phyloP scores from a whole-genome alignment of 306 rosid species.

The Luffa aegyptiaca region DNA sequence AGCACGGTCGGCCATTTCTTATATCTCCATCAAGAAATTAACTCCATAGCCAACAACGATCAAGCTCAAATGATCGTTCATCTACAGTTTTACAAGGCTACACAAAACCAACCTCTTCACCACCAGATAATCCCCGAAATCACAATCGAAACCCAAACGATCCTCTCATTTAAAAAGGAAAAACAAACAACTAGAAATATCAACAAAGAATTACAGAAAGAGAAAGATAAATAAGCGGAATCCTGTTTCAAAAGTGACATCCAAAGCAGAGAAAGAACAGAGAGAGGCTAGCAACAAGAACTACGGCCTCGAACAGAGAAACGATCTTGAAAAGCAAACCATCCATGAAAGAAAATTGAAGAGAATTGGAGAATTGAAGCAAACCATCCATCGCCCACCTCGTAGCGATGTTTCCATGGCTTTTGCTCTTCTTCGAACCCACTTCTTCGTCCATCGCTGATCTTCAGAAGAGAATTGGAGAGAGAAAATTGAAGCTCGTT shows the following conservation, averaged over 20 bases:
- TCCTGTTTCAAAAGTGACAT: constrained; percentile 31
- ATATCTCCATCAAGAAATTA: background rate
- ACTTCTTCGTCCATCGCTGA: background rate
- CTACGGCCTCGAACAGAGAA: constrained; percentile 46
- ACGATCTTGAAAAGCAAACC: constrained; percentile 43
- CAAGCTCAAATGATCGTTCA: background rate
- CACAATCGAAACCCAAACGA: background rate
- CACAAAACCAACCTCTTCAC: background rate
- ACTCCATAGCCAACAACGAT: background rate
- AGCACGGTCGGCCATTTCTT: background rate
- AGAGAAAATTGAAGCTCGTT: background rate
- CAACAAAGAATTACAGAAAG: background rate
- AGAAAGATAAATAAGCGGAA: background rate
- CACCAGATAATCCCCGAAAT: background rate
- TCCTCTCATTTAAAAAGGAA: background rate
- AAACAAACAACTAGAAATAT: background rate
- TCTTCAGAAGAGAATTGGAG: background rate
- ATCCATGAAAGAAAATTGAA: constrained; percentile 43
- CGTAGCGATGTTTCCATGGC: constrained; percentile 15
- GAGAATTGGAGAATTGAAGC: too few species aligned
- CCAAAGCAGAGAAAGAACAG: constrained; percentile 63
- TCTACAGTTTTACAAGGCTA: background rate
- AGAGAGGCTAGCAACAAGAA: constrained; percentile 23
- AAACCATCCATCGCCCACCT: constrained; percentile 31
- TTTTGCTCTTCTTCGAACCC: background rate